Conservation (phyloP, 495 filamentous ascomycete species). For the Pseudoneurospora amorphoporcata region DNA sequence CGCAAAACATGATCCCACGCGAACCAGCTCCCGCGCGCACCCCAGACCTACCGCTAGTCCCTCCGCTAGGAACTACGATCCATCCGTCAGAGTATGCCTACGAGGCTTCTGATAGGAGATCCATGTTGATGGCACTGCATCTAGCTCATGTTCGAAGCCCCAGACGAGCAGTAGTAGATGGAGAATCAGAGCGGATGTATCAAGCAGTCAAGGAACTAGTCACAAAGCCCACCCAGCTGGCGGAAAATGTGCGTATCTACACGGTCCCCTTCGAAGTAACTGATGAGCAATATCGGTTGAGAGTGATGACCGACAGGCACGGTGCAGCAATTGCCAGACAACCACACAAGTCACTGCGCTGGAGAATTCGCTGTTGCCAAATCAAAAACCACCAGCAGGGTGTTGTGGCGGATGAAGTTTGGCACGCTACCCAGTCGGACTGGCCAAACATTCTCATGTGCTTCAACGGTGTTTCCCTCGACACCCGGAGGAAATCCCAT, state of each 20-base stretch:
- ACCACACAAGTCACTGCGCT: constrained; percentile 25
- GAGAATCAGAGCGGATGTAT: constrained; percentile 28
- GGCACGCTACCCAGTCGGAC: constrained; percentile 9
- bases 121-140: constrained; percentile 42
- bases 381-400: background rate
- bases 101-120: constrained; percentile 31
- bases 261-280: constrained; percentile 27
- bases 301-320: background rate
- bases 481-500: constrained; percentile 51
- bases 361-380: constrained; percentile 29
- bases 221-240: constrained; percentile 27
- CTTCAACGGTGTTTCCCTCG: constrained; percentile 52
- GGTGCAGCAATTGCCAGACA: background rate
- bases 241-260: constrained; percentile 17
- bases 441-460: constrained; percentile 70
- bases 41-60: background rate
- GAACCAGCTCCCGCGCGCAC: background rate
- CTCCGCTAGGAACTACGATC: constrained; percentile 3
- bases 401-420: background rate
- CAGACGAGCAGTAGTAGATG: constrained; percentile 25
- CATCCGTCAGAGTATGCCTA: constrained; percentile 24
- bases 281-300: constrained; percentile 15
- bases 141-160: constrained; percentile 49
- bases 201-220: constrained; percentile 37
- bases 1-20: background rate